Percentiles rank a stretch among this genome's conserved stretches.
phyloP scores from a whole-genome alignment of 805 yeast genomes.

The Kuraishia ogatae region DNA sequence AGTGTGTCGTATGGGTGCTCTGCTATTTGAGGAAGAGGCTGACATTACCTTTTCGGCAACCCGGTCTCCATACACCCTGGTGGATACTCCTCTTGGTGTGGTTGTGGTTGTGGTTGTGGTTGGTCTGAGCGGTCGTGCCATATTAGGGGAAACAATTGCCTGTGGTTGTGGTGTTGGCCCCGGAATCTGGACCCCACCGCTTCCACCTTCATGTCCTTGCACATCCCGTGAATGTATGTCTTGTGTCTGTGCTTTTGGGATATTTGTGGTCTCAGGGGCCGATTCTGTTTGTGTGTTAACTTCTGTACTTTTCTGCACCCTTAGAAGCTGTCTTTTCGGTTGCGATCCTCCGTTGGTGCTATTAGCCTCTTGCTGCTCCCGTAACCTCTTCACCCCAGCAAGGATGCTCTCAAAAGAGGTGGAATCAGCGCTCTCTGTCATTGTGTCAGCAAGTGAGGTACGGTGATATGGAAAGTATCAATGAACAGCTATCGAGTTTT shows the following conservation, averaged over 20 bases:
- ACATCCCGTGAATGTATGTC: neutral
- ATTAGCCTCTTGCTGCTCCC: constrained; percentile 28
- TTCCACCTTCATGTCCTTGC: too few species aligned
- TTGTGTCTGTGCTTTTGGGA: neutral
- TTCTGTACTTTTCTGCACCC: neutral
- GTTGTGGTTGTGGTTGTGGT: neutral
- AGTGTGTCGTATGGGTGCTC: neutral
- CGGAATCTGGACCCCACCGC: neutral
- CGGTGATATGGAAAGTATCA: neutral
- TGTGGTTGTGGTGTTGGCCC: neutral
- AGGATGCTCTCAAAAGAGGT: constrained; percentile 64
- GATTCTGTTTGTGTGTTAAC: neutral
- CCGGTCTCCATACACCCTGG: neutral
- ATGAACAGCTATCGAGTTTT: too few species aligned
- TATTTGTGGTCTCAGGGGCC: neutral
- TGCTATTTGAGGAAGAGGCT: neutral
- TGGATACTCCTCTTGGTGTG: neutral
- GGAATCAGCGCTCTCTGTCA: constrained; percentile 25
- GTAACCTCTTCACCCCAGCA: constrained; percentile 57
- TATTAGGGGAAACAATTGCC: neutral
- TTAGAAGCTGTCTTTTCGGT: neutral
- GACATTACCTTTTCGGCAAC: neutral
- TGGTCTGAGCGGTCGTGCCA: neutral
- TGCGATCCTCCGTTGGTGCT: neutral
- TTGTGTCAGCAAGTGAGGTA: neutral